Conservation (phyloP, 345 rosid species). For the Zanthoxylum bungeanum region DNA sequence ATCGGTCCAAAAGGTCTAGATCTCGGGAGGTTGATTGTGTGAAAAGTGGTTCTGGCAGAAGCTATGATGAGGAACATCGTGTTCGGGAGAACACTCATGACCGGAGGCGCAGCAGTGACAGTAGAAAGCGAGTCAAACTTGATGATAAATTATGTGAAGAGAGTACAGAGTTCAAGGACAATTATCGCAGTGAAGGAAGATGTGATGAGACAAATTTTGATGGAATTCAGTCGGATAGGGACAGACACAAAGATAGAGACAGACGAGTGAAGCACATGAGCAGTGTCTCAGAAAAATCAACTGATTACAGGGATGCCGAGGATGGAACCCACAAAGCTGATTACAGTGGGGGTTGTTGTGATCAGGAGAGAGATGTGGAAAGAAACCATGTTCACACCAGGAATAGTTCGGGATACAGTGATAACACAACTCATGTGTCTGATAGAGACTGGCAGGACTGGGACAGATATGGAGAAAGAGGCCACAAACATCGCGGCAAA, state of each 20-base stretch:
- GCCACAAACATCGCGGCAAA: neutral
- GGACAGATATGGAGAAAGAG: conserved; percentile 22
- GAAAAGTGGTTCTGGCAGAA: conserved; percentile 26
- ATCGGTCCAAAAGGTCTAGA: conserved; percentile 45
- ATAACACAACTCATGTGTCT: conserved; percentile 16
- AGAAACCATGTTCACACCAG: conserved; percentile 2
- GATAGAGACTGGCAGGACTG: conserved; percentile 11
- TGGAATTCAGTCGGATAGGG: conserved; percentile 33
- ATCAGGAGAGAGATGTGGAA: conserved; percentile 15
- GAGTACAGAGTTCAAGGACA: conserved; percentile 14
- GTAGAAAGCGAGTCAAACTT: conserved; percentile 14
- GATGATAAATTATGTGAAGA: conserved; percentile 8
- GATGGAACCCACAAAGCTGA: conserved; percentile 23
- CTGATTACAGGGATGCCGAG: conserved; percentile 17
- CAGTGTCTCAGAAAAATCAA: conserved; percentile 30
- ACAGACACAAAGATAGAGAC: conserved; percentile 24
- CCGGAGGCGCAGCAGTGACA: conserved; percentile 9
- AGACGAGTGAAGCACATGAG: conserved; percentile 21
- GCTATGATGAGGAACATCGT: conserved; percentile 22
- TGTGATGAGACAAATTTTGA: conserved; percentile 27
- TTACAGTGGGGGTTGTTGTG: conserved; percentile 25
- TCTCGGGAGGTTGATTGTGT: conserved; percentile 34
- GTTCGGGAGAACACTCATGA: conserved; percentile 13
- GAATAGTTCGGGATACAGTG: conserved; percentile 11
- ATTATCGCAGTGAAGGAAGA: conserved; percentile 26